Percentiles rank a stretch among this genome's conserved stretches.
phyloP scores from a whole-genome alignment of 345 rosid genomes.

The Cardamine chenopodiifolia region DNA sequence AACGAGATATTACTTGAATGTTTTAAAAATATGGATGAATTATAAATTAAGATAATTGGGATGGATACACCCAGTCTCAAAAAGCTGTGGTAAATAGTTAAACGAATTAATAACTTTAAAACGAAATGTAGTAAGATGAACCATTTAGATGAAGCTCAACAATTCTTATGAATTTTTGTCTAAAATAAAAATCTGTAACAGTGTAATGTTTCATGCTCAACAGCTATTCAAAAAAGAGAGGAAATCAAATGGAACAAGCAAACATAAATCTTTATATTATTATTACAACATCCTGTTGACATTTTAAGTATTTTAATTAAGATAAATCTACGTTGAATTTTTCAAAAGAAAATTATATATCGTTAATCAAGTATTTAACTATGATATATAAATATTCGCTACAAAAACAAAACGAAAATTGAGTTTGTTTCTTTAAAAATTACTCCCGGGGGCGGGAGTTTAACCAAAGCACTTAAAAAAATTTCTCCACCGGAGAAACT shows the following conservation, averaged over 20 bases:
- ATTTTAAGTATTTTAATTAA: slow-evolving; percentile 21
- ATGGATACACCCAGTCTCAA: neutral
- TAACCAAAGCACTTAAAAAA: slow-evolving; percentile 25
- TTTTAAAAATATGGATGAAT: neutral
- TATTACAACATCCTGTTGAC: slow-evolving; percentile 23
- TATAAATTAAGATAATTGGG: neutral
- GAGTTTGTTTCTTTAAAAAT: slow-evolving; percentile 1
- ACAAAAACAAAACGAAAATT: neutral
- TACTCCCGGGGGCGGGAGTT: slow-evolving; percentile 41
- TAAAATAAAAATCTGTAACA: neutral
- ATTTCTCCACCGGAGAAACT: slow-evolving; percentile 9
- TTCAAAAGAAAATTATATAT: slow-evolving; percentile 14
- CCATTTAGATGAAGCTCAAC: neutral
- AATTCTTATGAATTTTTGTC: neutral
- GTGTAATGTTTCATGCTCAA: slow-evolving; percentile 20
- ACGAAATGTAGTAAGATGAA: neutral
- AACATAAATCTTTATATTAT: neutral
- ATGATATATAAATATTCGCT: neutral
- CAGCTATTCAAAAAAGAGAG: neutral
- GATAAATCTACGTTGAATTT: slow-evolving; percentile 17
- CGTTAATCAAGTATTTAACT: slow-evolving; percentile 2
- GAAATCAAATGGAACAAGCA: slow-evolving; percentile 37
- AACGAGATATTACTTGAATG: neutral
- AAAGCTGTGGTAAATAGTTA: neutral
- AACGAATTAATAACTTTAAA: no score